Conservation (phyloP, 768 basidiomycete species). For the Suillus subaureus region DNA sequence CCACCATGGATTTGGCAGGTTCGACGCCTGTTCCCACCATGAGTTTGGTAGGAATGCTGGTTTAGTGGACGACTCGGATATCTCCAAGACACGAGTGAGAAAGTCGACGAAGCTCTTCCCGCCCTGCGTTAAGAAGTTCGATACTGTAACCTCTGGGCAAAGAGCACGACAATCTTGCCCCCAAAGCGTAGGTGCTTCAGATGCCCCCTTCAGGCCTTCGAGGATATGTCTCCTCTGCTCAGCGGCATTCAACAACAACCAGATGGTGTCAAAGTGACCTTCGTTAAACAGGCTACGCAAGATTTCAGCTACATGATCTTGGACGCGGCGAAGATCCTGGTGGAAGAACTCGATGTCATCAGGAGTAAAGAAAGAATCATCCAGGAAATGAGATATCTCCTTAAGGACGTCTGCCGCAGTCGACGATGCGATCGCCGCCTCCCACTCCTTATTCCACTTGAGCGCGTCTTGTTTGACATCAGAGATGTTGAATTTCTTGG, state of each 20-base stretch:
- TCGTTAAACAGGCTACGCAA: neutral
- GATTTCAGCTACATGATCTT: neutral
- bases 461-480: slow-evolving; percentile 13
- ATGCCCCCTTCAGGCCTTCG: slow-evolving; percentile 18
- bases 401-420: slow-evolving; percentile 16
- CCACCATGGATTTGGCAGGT: slow-evolving; percentile 16
- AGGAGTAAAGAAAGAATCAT: neutral
- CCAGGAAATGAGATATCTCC: slow-evolving; percentile 4
- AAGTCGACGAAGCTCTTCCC: slow-evolving; percentile 13
- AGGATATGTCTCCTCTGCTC: slow-evolving; percentile 17
- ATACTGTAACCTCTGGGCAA: slow-evolving; percentile 21
- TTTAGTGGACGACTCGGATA: neutral
- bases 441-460: slow-evolving; percentile 26
- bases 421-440: slow-evolving; percentile 16
- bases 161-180: slow-evolving; percentile 18
- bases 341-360: slow-evolving; percentile 1
- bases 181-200: neutral
- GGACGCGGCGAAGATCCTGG: neutral
- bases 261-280: slow-evolving; percentile 15
- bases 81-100: slow-evolving; percentile 6
- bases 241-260: slow-evolving; percentile 20
- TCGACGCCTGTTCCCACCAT: slow-evolving; percentile 11
- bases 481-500: slow-evolving; percentile 8
- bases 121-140: slow-evolving; percentile 12
- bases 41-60: slow-evolving; percentile 5